A percentile compares a stretch with the other conserved stretches of the same genome.
These are phyloP conservation scores for Nothophytophthora sp. DNA, from an alignment of 352 stramenopile species.

Conservation along the genomic window DNA sequence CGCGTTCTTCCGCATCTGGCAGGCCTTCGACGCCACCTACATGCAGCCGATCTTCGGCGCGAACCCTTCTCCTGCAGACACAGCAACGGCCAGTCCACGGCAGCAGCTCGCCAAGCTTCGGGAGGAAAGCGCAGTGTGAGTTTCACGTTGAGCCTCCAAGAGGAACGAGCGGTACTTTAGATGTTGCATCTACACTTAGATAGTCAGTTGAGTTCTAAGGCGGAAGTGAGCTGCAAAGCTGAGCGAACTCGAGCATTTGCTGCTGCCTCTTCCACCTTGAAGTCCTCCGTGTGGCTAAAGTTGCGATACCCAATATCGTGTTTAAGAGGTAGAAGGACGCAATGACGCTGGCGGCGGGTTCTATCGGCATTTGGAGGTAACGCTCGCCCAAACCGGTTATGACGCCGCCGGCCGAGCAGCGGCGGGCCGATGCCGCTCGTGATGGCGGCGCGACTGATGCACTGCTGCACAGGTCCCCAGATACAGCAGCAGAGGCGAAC, in stretches of 20 bases:
- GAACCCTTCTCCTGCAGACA: constrained; percentile 14
- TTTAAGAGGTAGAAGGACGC: constrained; percentile 13
- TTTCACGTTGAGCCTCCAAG: not conserved
- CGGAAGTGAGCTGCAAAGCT: too few species aligned
- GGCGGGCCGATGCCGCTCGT: constrained; percentile 2
- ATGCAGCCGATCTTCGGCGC: constrained; percentile 82
- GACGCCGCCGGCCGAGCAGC: constrained; percentile 9
- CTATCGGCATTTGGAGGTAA: constrained; percentile 2
- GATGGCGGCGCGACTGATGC: not conserved
- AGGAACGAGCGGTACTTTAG: too few species aligned
- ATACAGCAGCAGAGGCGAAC: not conserved
- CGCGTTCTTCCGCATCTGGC: constrained; percentile 77
- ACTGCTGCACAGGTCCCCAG: not conserved
- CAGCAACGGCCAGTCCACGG: constrained; percentile 12
- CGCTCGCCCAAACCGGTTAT: too few species aligned
- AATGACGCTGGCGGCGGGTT: constrained; percentile 16
- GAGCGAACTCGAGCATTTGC: too few species aligned
- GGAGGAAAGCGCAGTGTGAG: constrained; percentile 48
- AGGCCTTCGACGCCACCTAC: constrained; percentile 75
- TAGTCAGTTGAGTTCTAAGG: too few species aligned
- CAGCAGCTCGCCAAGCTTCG: constrained; percentile 38
- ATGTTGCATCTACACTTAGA: too few species aligned
- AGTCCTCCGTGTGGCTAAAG: constrained; percentile 3
- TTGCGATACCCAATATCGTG: constrained; percentile 21
- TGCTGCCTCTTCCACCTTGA: not conserved